These are phyloP conservation scores for Cystofilobasidium ferigula DNA, from an alignment of 768 basidiomycete species.

Conservation along the genomic window DNA sequence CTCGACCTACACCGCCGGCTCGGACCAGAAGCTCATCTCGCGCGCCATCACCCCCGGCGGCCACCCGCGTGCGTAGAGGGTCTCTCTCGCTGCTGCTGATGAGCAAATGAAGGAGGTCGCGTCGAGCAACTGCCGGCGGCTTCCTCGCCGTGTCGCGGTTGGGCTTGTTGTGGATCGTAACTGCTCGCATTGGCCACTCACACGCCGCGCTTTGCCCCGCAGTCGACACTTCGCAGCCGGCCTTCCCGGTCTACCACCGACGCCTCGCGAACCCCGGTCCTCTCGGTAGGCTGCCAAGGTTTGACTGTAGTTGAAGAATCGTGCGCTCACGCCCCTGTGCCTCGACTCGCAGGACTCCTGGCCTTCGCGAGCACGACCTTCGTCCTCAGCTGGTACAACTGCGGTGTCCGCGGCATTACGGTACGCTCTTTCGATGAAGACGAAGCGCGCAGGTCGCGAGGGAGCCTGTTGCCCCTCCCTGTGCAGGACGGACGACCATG, in stretches of 20 bases:
- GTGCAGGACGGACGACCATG: too few relatives aligned
- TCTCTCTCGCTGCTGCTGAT: not conserved
- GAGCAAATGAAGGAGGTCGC: too few relatives aligned
- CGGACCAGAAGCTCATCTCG: slow-evolving; percentile 7
- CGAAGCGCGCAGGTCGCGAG: too few relatives aligned
- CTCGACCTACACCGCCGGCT: not conserved
- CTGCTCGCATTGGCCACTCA: too few relatives aligned
- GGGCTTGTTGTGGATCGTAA: too few relatives aligned
- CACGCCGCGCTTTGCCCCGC: not conserved
- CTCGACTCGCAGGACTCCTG: not conserved
- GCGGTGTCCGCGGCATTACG: slow-evolving; percentile 19
- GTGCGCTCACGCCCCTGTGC: too few relatives aligned
- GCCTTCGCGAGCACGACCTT: slow-evolving; percentile 20
- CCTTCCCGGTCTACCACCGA: slow-evolving; percentile 23
- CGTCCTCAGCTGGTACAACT: slow-evolving; percentile 15
- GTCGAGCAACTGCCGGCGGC: too few relatives aligned
- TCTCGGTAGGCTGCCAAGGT: not conserved
- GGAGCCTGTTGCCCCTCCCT: too few relatives aligned
- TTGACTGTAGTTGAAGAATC: too few relatives aligned
- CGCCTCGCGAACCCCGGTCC: slow-evolving; percentile 19
- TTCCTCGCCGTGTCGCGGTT: too few relatives aligned
- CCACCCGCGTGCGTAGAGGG: slow-evolving; percentile 8
- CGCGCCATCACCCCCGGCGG: slow-evolving; percentile 23
- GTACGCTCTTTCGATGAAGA: not conserved
- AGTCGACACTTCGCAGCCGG: slow-evolving; percentile 20